Evolutionary conservation across 225 moss, liverwort and hornwort genomes (phyloP).

Genomic region (Straminergon stramineum): DNA sequence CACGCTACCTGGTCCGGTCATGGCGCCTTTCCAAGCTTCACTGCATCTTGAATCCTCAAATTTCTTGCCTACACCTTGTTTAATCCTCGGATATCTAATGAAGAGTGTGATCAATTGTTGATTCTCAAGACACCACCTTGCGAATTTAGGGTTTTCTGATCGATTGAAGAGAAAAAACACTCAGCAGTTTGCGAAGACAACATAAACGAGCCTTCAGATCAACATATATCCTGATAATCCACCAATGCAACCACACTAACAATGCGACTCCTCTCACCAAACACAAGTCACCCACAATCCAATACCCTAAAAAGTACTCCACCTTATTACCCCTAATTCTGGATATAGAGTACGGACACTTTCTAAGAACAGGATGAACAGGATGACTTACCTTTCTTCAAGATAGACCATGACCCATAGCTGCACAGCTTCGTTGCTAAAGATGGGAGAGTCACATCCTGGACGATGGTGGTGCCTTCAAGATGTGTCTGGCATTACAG

Average conservation of each 20-base stretch:
- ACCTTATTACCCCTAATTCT: not conserved
- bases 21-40: not conserved
- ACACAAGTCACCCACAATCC: not conserved
- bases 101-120: not conserved
- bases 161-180: not conserved
- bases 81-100: not conserved
- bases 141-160: not conserved
- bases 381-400: not conserved
- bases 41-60: not conserved
- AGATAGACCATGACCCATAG: not conserved
- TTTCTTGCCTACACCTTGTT: not conserved
- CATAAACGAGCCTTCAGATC: not conserved
- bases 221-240: not conserved
- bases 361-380: not conserved
- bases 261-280: not conserved
- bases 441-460: constrained; percentile 2
- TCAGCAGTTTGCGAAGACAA: not conserved
- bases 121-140: not conserved
- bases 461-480: constrained; percentile 4
- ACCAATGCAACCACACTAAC: not conserved
- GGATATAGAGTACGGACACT: not conserved
- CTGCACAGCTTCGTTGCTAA: not conserved
- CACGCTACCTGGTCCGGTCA: constrained; percentile 30
- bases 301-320: not conserved
- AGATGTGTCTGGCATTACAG: not conserved